A percentile compares a stretch with the other conserved stretches of the same genome.
phyloP scores from a whole-genome alignment of 768 basidiomycete genomes.

The Kwoniella sp. region DNA sequence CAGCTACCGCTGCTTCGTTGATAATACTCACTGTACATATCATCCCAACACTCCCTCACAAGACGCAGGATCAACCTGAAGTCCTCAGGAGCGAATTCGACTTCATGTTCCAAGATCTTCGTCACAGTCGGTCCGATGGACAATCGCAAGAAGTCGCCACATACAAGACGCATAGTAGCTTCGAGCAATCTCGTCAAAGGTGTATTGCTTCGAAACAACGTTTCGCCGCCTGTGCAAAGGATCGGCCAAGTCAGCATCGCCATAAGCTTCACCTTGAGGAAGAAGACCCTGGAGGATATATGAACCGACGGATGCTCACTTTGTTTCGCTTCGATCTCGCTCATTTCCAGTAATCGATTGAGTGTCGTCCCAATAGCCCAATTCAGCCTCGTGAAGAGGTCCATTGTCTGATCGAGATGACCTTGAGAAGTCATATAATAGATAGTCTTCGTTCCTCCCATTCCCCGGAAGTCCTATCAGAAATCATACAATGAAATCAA shows the following conservation, averaged over 20 bases:
- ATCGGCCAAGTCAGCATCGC: neutral
- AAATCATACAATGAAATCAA: neutral
- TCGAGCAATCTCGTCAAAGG: slow-evolving; percentile 29
- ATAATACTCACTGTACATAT: slow-evolving; percentile 31
- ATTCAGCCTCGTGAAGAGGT: slow-evolving; percentile 6
- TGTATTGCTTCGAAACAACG: slow-evolving; percentile 29
- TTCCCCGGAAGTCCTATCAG: slow-evolving; percentile 4
- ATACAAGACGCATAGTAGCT: slow-evolving; percentile 24
- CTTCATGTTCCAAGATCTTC: slow-evolving; percentile 5
- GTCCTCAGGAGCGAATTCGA: slow-evolving; percentile 11
- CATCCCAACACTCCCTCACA: slow-evolving; percentile 18
- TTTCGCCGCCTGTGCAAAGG: slow-evolving; percentile 19
- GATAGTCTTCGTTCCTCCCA: slow-evolving; percentile 9
- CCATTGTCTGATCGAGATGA: slow-evolving; percentile 15
- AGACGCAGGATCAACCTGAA: slow-evolving; percentile 8
- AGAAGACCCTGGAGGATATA: too few relatives aligned
- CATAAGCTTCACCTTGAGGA: too few relatives aligned
- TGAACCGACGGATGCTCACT: slow-evolving; percentile 16
- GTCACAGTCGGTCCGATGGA: slow-evolving; percentile 23
- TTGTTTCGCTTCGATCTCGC: slow-evolving; percentile 17
- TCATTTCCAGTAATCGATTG: slow-evolving; percentile 17
- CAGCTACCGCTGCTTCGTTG: too few relatives aligned
- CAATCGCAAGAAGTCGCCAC: slow-evolving; percentile 15
- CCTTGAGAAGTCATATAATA: slow-evolving; percentile 17
- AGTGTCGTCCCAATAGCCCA: slow-evolving; percentile 13